phyloP scores from a whole-genome alignment of 202 grass and related monocot species.

The Zizania palustris region DNA sequence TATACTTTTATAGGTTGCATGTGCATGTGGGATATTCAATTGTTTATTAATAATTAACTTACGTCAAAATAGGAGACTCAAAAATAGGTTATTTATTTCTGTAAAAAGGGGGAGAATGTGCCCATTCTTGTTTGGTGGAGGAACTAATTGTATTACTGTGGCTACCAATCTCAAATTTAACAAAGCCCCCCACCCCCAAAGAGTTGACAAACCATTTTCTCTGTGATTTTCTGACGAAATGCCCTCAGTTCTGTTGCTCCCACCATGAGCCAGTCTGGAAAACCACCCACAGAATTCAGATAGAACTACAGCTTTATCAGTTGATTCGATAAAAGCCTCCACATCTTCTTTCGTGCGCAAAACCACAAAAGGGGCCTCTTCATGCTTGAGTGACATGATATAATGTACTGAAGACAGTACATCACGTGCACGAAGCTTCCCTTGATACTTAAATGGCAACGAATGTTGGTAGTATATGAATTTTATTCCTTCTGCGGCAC shows the following conservation, averaged over 20 bases:
- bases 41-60: conserved; percentile 16
- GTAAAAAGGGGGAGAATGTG: not conserved
- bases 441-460: conserved; percentile 76
- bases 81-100: conserved; percentile 11
- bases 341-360: conserved; percentile 73
- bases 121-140: not conserved
- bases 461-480: conserved; percentile 72
- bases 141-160: not conserved
- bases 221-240: conserved; percentile 50
- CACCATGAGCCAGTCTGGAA: conserved; percentile 53
- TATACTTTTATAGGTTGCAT: not conserved
- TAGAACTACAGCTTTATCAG: conserved; percentile 82
- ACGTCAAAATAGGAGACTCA: conserved; percentile 4
- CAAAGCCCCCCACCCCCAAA: not conserved
- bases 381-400: conserved; percentile 67
- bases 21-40: conserved; percentile 27
- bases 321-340: conserved; percentile 66
- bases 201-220: conserved; percentile 66
- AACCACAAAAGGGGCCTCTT: conserved; percentile 69
- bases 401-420: conserved; percentile 65
- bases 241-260: conserved; percentile 51
- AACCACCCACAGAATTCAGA: conserved; percentile 95
- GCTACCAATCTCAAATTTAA: conserved; percentile 19
- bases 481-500: conserved; percentile 66
- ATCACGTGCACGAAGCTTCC: conserved; percentile 62